Conservation (phyloP, 345 rosid species). For the Erysimum cheiranthoides region DNA sequence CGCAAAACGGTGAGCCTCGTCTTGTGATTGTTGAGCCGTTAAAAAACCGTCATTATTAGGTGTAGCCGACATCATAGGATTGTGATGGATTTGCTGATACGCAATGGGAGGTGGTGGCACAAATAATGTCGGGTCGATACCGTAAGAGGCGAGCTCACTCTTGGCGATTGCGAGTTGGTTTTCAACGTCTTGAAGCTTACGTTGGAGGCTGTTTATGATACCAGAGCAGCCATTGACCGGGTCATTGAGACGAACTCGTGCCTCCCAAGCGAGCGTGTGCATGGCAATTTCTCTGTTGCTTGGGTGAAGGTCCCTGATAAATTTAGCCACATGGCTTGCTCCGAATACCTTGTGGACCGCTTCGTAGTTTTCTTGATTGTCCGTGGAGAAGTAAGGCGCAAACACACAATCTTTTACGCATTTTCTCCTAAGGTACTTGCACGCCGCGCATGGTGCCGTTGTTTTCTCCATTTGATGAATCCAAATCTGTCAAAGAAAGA, state of each 20-base stretch:
- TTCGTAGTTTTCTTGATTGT: constrained; percentile 52
- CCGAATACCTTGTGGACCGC: constrained; percentile 61
- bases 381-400: constrained; percentile 66
- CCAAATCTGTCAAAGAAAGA: not conserved
- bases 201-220: constrained; percentile 60
- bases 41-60: constrained; percentile 15
- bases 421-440: constrained; percentile 59
- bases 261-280: constrained; percentile 58
- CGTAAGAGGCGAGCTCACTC: constrained; percentile 58
- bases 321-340: constrained; percentile 59
- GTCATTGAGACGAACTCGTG: constrained; percentile 64
- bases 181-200: constrained; percentile 52
- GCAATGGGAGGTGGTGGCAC: constrained; percentile 31
- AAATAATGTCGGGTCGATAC: constrained; percentile 44
- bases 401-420: constrained; percentile 62
- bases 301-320: constrained; percentile 52
- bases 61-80: constrained; percentile 48
- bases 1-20: constrained; percentile 26
- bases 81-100: constrained; percentile 43
- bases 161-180: constrained; percentile 47
- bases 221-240: constrained; percentile 71
- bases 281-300: constrained; percentile 61
- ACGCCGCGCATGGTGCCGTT: constrained; percentile 66
- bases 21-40: constrained; percentile 49
- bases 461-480: constrained; percentile 21